phyloP scores from a whole-genome alignment of 2,329 filamentous ascomycete genomes.

The Neonectria magnoliae region DNA sequence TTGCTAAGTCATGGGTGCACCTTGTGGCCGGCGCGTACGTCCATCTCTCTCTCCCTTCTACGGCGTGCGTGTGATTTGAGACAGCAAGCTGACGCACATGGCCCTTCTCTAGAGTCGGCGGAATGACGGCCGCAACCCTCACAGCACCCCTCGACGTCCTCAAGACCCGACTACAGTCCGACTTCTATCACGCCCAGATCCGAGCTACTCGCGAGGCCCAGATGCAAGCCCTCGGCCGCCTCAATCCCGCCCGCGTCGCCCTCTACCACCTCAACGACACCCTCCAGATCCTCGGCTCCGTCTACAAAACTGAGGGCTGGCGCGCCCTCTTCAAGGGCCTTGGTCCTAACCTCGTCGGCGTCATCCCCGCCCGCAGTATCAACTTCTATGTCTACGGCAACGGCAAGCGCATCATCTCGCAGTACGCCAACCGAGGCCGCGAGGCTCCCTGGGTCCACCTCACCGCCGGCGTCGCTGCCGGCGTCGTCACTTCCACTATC shows the following conservation, averaged over 20 bases:
- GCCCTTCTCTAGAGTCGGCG: constrained; percentile 71
- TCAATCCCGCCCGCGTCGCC: constrained; percentile 73
- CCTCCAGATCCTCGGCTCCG: constrained; percentile 82
- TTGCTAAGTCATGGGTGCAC: constrained; percentile 88
- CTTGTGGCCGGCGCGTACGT: constrained; percentile 89
- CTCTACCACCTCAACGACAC: constrained; percentile 85
- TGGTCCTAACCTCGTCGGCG: constrained; percentile 88
- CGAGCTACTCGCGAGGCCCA: constrained; percentile 71
- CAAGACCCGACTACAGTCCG: constrained; percentile 91
- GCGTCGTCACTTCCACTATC: constrained; percentile 86
- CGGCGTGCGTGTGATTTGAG: background rate
- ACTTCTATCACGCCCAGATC: constrained; percentile 91
- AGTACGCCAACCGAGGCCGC: constrained; percentile 76
- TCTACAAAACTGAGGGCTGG: constrained; percentile 84
- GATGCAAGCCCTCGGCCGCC: constrained; percentile 56
- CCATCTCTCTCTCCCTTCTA: background rate
- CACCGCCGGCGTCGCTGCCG: constrained; percentile 78
- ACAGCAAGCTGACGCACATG: constrained; percentile 27
- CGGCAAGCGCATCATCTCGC: constrained; percentile 82
- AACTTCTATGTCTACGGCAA: constrained; percentile 96
- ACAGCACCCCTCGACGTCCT: constrained; percentile 94
- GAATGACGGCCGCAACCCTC: constrained; percentile 91
- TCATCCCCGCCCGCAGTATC: constrained; percentile 88
- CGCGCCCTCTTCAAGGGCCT: constrained; percentile 93
- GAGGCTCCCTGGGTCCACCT: constrained; percentile 83